phyloP scores from a whole-genome alignment of 2,329 filamentous ascomycete species.

The Calonectria crousiana region DNA sequence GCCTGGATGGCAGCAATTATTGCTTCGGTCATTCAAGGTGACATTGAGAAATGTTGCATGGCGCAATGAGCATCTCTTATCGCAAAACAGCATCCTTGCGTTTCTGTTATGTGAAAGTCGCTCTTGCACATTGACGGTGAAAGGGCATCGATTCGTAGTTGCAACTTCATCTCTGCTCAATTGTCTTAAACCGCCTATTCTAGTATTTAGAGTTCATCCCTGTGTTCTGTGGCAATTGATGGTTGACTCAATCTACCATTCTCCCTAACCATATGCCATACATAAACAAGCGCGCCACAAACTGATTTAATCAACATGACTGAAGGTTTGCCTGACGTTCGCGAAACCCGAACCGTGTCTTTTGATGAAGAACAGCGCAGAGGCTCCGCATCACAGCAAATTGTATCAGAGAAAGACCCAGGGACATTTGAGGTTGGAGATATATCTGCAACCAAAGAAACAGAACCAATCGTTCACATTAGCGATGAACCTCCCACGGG shows the following conservation, averaged over 20 bases:
- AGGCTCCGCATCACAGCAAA: neutral
- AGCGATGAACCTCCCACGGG: neutral
- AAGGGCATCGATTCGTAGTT: neutral
- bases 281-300: neutral
- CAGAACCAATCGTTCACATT: neutral
- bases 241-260: neutral
- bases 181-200: neutral
- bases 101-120: neutral
- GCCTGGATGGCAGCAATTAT: neutral
- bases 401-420: neutral
- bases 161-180: neutral
- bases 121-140: neutral
- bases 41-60: neutral
- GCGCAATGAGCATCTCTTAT: neutral
- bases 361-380: neutral
- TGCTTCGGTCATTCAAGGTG: neutral
- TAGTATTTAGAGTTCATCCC: too few species aligned
- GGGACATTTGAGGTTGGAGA: neutral
- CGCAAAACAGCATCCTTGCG: neutral
- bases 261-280: neutral
- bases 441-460: too few species aligned
- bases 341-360: neutral
- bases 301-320: neutral
- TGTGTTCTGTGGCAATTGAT: neutral
- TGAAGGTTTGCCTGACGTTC: neutral